phyloP scores from a whole-genome alignment of 441 rosid genomes.

The Jatropha podagrica region DNA sequence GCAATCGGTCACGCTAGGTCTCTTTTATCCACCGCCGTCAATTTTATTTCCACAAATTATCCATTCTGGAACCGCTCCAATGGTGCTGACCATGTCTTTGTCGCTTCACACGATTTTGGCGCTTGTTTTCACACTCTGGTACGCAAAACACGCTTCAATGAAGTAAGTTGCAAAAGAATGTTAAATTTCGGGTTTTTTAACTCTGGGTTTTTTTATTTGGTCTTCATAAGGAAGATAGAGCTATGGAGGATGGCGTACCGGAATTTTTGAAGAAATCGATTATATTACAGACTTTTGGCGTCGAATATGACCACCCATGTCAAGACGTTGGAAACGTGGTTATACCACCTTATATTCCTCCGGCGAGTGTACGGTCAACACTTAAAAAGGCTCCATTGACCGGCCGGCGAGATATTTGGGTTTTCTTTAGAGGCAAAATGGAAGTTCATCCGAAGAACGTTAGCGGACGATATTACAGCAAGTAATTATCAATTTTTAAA shows the following conservation, averaged over 20 bases:
- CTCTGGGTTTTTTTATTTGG: background rate
- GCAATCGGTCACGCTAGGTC: constrained; percentile 88
- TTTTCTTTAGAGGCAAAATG: constrained; percentile 94
- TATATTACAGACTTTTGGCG: constrained; percentile 88
- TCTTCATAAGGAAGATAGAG: constrained; percentile 65
- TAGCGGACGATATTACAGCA: constrained; percentile 92
- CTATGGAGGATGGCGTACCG: constrained; percentile 75
- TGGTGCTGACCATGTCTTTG: constrained; percentile 84
- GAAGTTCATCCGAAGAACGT: constrained; percentile 88
- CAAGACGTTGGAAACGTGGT: constrained; percentile 79
- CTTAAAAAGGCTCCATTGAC: constrained; percentile 39
- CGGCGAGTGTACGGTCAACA: constrained; percentile 53
- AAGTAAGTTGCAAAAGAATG: background rate
- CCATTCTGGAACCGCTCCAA: constrained; percentile 82
- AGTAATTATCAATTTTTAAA: constrained; percentile 34
- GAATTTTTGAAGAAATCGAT: constrained; percentile 67
- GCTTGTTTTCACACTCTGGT: constrained; percentile 95
- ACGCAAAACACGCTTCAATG: background rate
- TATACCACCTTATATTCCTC: constrained; percentile 82
- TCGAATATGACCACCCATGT: constrained; percentile 74
- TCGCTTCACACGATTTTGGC: constrained; percentile 89
- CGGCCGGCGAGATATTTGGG: constrained; percentile 70
- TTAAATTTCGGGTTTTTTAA: background rate
- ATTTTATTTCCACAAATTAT: constrained; percentile 47
- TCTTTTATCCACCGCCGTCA: constrained; percentile 64